These are phyloP conservation scores for Coniochaeta pulveracea DNA, from an alignment of 2,329 filamentous ascomycete species.

Conservation along the genomic window DNA sequence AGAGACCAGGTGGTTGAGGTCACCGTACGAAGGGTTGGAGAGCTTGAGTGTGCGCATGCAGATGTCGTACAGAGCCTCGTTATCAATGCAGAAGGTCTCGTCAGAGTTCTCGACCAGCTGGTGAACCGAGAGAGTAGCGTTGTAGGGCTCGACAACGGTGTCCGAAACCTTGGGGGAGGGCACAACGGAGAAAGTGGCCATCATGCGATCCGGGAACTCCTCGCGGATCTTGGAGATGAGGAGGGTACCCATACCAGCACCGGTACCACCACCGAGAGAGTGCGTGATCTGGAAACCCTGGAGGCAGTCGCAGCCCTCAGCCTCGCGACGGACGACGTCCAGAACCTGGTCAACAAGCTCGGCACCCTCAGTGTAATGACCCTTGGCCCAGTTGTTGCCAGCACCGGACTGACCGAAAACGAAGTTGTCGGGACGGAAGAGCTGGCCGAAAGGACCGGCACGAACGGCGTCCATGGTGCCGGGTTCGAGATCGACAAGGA, in stretches of 20 bases:
- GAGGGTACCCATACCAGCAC: slow-evolving; percentile 99
- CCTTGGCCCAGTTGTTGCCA: slow-evolving; percentile 99
- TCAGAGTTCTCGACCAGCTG: slow-evolving; percentile 99
- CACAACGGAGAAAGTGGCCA: slow-evolving; percentile 98
- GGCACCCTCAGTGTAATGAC: slow-evolving; percentile 99
- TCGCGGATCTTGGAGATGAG: slow-evolving; percentile 99
- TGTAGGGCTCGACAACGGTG: slow-evolving; percentile 99
- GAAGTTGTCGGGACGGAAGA: slow-evolving; percentile 99
- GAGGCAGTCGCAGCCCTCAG: slow-evolving; percentile 97
- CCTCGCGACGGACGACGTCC: slow-evolving; percentile 96
- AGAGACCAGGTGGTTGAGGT: slow-evolving; percentile 98
- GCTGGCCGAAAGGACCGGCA: slow-evolving; percentile 93
- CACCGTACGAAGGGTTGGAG: slow-evolving; percentile 94
- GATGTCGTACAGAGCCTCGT: slow-evolving; percentile 99
- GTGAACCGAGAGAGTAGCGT: slow-evolving; percentile 96
- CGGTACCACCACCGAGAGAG: slow-evolving; percentile 99
- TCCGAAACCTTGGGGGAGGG: slow-evolving; percentile 99
- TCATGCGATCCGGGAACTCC: slow-evolving; percentile 99
- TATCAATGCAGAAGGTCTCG: slow-evolving; percentile 99
- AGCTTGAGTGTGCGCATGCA: slow-evolving; percentile 99
- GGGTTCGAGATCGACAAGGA: slow-evolving; percentile 98
- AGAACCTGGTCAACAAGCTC: slow-evolving; percentile 97
- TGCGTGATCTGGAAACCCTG: slow-evolving; percentile 99
- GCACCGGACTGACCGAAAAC: slow-evolving; percentile 99
- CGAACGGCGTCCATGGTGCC: slow-evolving; percentile 99